Evolutionary conservation across 1,284 basidiomycete species (phyloP), one percentile per base, ranked within the genome.

Genomic region (Cerioporus squamosus): DNA sequence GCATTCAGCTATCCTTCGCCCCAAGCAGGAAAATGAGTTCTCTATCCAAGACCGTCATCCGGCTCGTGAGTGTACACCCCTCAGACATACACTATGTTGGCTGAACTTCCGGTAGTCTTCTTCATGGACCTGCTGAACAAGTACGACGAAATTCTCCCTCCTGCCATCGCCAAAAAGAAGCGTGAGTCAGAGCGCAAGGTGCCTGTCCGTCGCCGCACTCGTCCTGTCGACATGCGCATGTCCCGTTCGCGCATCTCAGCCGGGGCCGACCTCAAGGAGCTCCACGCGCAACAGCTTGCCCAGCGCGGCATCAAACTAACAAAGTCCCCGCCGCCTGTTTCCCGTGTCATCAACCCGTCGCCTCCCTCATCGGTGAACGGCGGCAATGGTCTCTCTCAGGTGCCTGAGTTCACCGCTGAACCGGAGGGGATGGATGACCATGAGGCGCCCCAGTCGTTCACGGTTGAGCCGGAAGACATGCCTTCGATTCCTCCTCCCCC

Each of bases 11-110:
- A 81, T 98, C 47, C 79, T 97, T 46, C 82, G 94, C 23, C 96
- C 96, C 17, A 91, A 88, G 71, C 71, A 81, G 44, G 95, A 97
- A 73, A 90, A 85, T 3, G 85, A 93, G 61, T 73, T 94, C 40
- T 91, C 94, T 3, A 90, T 93, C 64, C 93, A 91, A 74, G 93
- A 93, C 74, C 91, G 91, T 44, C 93, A 92, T 68, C 92, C 88
- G 50, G 87, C 84, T 48, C 72, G 90, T 90, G 72, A 67, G 87
- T 79, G 3, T n/a, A 17, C 14, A 22, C 31, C 1, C 15, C 5
- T 1, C 18, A 15, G 40, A 1, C 14, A 12, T 12, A 20, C 36
- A 6, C 15, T 15, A 3, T n/a, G 4, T 0, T n/a, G 12, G 8
- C 47, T 55, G 4, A 57, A 24, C 42, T 23, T 15, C 33, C 17